Evolutionary conservation across 768 basidiomycete species (phyloP).

Genomic region (Trametes villosa): DNA sequence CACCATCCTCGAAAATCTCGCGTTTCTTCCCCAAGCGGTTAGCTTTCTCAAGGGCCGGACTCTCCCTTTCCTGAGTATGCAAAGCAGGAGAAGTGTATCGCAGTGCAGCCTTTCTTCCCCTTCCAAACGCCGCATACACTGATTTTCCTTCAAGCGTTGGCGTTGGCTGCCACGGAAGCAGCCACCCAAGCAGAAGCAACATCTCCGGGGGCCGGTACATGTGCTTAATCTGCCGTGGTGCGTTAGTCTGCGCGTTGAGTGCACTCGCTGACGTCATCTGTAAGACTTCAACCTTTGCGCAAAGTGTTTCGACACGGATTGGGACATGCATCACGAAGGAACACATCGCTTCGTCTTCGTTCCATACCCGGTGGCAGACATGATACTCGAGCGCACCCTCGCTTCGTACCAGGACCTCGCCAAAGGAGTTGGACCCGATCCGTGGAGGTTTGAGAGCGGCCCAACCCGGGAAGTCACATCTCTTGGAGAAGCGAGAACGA

Average conservation of each 20-base stretch:
- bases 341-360: not conserved
- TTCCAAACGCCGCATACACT: not conserved
- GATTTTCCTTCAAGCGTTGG: not conserved
- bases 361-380: not conserved
- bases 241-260: not conserved
- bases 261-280: not conserved
- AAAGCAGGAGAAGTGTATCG: no score
- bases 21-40: not conserved
- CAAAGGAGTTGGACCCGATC: not conserved
- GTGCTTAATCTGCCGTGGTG: not conserved
- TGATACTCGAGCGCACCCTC: not conserved
- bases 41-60: not conserved
- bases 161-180: not conserved
- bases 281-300: not conserved
- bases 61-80: not conserved
- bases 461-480: not conserved
- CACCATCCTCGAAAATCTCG: not conserved
- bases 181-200: not conserved
- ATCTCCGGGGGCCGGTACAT: not conserved
- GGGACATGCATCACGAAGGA: not conserved
- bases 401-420: not conserved
- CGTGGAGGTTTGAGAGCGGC: not conserved
- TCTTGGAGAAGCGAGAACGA: not conserved
- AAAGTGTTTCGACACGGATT: not conserved
- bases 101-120: not conserved